Conservation (phyloP, 371 early-diverging fungal genomes). For the Syncephalastrum racemosum region DNA sequence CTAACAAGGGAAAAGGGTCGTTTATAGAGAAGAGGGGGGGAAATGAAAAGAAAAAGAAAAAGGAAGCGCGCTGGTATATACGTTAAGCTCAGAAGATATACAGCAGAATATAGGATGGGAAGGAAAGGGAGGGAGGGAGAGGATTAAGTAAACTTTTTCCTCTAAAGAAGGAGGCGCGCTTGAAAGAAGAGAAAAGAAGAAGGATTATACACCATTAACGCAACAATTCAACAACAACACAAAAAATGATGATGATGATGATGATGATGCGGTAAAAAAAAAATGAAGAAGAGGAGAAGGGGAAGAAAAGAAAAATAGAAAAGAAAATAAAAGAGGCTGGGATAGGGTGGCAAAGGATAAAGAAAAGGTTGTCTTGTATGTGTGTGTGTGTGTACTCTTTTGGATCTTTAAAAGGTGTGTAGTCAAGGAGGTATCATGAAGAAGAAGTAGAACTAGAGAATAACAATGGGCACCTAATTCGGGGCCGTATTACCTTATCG, state of each 20-base stretch:
- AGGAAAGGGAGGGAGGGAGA: neutral
- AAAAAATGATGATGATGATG: neutral
- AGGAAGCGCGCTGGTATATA: neutral
- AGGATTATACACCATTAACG: constrained; percentile 3
- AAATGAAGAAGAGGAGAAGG: neutral
- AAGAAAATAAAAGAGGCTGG: constrained; percentile 2
- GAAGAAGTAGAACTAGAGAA: constrained; percentile 8
- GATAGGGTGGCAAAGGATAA: neutral
- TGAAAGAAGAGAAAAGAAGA: no score
- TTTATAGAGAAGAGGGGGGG: neutral
- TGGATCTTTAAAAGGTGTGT: neutral
- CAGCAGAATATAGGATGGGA: constrained; percentile 4
- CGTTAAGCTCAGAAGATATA: constrained; percentile 4
- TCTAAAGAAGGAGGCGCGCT: constrained; percentile 1
- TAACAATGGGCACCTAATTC: neutral
- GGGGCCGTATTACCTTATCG: constrained; percentile 26
- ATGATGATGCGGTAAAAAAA: constrained; percentile 2
- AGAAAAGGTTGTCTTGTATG: no score
- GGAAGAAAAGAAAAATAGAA: neutral
- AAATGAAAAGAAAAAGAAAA: neutral
- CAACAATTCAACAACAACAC: neutral
- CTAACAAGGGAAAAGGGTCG: no score
- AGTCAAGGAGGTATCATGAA: neutral
- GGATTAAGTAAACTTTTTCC: constrained; percentile 1
- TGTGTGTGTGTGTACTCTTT: constrained; percentile 3